Conservation (phyloP, 2,329 filamentous ascomycete genomes). For the Sclerotinia nivalis region DNA sequence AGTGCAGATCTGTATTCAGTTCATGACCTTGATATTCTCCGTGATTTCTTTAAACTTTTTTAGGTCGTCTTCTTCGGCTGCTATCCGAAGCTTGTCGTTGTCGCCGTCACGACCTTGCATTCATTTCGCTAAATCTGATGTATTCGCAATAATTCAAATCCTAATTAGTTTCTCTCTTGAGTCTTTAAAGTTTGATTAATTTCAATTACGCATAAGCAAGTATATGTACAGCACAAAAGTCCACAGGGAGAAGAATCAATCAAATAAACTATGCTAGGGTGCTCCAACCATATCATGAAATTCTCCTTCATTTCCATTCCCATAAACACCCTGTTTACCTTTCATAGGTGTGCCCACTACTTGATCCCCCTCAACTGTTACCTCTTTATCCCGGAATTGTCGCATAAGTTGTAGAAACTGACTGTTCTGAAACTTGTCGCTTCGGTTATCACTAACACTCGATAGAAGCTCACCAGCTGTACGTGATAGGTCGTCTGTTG, state of each 20-base stretch:
- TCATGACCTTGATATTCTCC: too few relatives aligned
- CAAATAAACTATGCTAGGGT: constrained; percentile 6
- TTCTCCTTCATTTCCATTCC: too few relatives aligned
- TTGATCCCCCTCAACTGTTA: constrained; percentile 70
- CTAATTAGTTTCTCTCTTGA: not conserved
- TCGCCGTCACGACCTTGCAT: too few relatives aligned
- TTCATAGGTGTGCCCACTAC: constrained; percentile 47
- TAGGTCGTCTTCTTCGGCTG: too few relatives aligned
- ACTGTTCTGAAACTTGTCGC: constrained; percentile 75
- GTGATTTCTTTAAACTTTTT: too few relatives aligned
- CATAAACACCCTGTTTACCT: not conserved
- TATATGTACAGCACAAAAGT: not conserved
- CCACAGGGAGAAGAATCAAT: constrained; percentile 1
- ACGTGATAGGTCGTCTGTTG: constrained; percentile 63
- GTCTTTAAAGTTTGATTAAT: not conserved
- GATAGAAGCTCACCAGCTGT: constrained; percentile 72
- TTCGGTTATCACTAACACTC: constrained; percentile 67
- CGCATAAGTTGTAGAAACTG: constrained; percentile 78
- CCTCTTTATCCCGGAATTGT: constrained; percentile 68
- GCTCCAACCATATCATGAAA: not conserved
- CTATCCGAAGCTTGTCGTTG: too few relatives aligned
- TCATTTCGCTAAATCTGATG: not conserved
- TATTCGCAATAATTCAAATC: not conserved
- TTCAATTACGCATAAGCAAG: not conserved
- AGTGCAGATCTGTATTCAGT: too few relatives aligned